Conservation (phyloP, 495 filamentous ascomycete genomes). For the Lichenothelia convexa region DNA sequence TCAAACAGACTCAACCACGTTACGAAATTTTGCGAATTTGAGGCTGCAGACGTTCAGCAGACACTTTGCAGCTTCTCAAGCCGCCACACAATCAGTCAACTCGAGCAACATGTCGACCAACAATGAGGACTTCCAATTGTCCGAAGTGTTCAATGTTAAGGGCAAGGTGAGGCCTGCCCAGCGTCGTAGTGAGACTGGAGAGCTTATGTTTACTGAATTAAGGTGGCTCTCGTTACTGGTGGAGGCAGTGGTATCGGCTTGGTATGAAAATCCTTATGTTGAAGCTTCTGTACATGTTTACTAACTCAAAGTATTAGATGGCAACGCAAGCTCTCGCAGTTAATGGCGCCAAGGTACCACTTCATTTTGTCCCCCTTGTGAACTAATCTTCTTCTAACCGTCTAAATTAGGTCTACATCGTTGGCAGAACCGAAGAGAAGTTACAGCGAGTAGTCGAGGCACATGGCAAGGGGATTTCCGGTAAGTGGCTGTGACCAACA, state of each 20-base stretch:
- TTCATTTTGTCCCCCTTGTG: background rate
- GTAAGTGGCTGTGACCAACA: too few species aligned
- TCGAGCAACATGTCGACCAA: too few species aligned
- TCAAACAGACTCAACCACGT: too few species aligned
- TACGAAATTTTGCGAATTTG: too few species aligned
- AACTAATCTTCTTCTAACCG: background rate
- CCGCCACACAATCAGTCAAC: too few species aligned
- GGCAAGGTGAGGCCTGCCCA: conserved; percentile 34
- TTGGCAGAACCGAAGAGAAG: conserved; percentile 37
- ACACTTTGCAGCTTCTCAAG: too few species aligned
- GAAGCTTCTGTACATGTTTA: background rate
- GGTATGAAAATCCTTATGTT: conserved; percentile 3
- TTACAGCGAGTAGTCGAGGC: conserved; percentile 32
- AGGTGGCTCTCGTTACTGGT: conserved; percentile 18
- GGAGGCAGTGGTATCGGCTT: conserved; percentile 22
- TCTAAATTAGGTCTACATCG: conserved; percentile 33
- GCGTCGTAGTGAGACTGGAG: conserved; percentile 24
- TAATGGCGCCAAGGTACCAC: conserved; percentile 29
- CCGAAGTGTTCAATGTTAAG: conserved; percentile 37
- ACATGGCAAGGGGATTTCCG: conserved; percentile 27
- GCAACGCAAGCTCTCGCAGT: conserved; percentile 38
- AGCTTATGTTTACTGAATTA: background rate
- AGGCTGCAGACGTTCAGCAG: too few species aligned
- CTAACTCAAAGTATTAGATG: conserved; percentile 16
- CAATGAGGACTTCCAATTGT: conserved; percentile 31